These are phyloP conservation scores for Pseudogymnoascus sp. DNA, from an alignment of 2,329 filamentous ascomycete genomes.

Conservation along the genomic window DNA sequence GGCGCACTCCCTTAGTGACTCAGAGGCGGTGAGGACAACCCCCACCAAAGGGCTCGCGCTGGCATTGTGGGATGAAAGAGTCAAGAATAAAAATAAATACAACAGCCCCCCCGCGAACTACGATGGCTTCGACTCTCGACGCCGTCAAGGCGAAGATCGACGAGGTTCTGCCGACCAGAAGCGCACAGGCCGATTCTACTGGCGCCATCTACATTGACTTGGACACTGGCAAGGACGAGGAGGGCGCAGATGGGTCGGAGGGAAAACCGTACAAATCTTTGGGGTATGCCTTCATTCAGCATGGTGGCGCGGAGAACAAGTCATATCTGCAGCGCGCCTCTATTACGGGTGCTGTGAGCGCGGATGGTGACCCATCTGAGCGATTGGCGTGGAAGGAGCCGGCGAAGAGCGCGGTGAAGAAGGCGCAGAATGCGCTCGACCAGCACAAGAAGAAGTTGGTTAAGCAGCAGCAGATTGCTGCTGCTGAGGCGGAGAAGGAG, in stretches of 20 bases:
- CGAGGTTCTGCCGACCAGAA: conserved; percentile 1
- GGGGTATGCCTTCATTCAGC: conserved; percentile 66
- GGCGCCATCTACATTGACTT: conserved; percentile 69
- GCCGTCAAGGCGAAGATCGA: conserved; percentile 8
- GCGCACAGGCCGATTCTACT: conserved; percentile 21
- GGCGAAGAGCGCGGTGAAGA: conserved; percentile 79
- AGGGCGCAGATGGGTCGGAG: conserved; percentile 60
- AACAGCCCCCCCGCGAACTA: background rate
- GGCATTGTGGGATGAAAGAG: background rate
- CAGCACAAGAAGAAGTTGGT: conserved; percentile 76
- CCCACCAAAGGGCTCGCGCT: background rate
- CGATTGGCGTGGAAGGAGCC: conserved; percentile 71
- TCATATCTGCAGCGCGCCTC: conserved; percentile 64
- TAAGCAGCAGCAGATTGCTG: conserved; percentile 66
- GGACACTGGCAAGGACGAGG: conserved; percentile 65
- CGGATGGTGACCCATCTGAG: conserved; percentile 55
- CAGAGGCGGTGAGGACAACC: conserved; percentile 4
- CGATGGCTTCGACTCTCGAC: conserved; percentile 4
- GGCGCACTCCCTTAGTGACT: background rate
- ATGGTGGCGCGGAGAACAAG: conserved; percentile 47
- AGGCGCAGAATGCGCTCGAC: conserved; percentile 67
- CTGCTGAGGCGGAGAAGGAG: conserved; percentile 65
- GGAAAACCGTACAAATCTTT: conserved; percentile 74
- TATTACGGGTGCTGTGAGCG: conserved; percentile 50
- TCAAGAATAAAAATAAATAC: background rate